Conservation (phyloP, 1,284 basidiomycete genomes). For the Austropuccinia psidii region DNA sequence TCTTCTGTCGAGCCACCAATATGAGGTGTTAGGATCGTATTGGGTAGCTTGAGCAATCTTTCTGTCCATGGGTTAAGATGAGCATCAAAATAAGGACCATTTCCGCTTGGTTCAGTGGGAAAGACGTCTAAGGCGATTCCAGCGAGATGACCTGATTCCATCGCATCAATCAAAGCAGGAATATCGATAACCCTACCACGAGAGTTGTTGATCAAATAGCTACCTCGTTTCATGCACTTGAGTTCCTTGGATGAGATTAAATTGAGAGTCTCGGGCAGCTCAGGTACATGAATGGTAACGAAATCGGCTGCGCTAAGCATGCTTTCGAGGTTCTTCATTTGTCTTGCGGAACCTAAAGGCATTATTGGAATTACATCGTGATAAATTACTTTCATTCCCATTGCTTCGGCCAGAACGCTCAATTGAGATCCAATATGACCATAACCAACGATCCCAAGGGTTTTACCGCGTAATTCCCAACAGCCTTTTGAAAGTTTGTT, state of each 20-base stretch:
- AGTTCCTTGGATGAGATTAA: slow-evolving; percentile 78
- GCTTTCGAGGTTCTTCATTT: slow-evolving; percentile 71
- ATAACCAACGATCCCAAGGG: slow-evolving; percentile 94
- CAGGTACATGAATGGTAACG: slow-evolving; percentile 92
- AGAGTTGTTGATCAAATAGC: slow-evolving; percentile 97
- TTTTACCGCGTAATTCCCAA: slow-evolving; percentile 97
- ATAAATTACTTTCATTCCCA: slow-evolving; percentile 94
- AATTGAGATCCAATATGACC: slow-evolving; percentile 98
- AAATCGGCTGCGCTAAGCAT: slow-evolving; percentile 81
- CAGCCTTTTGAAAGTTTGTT: slow-evolving; percentile 98
- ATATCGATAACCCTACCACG: slow-evolving; percentile 93
- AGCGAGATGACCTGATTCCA: slow-evolving; percentile 77
- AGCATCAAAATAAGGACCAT: slow-evolving; percentile 76
- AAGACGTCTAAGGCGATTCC: slow-evolving; percentile 94
- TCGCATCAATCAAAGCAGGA: slow-evolving; percentile 71
- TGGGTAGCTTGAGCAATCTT: slow-evolving; percentile 64
- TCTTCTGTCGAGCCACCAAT: slow-evolving; percentile 99
- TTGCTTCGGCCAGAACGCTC: slow-evolving; percentile 90
- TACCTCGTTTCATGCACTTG: slow-evolving; percentile 83
- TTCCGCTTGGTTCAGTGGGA: slow-evolving; percentile 82
- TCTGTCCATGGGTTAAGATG: slow-evolving; percentile 72
- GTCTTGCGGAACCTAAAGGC: slow-evolving; percentile 89
- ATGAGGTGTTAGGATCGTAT: slow-evolving; percentile 93
- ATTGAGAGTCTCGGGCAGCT: slow-evolving; percentile 88
- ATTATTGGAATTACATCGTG: slow-evolving; percentile 94